phyloP scores from a whole-genome alignment of 169 alveolate genomes.

The Cryptosporidium canis region DNA sequence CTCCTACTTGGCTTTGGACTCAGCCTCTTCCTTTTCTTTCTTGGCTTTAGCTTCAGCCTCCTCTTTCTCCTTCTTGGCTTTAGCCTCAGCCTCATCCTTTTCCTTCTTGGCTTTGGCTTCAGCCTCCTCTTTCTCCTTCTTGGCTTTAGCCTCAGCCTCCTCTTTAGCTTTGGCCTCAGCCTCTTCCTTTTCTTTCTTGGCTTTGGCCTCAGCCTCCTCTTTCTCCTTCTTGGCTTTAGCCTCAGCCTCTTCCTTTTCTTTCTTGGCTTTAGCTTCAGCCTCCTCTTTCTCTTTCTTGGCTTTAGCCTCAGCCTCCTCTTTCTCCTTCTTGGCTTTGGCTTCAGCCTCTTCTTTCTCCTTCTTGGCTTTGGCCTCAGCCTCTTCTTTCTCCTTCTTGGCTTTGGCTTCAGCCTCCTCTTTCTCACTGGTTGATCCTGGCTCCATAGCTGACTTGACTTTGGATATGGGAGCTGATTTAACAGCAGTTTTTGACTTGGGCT shows the following conservation, averaged over 20 bases:
- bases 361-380: slow-evolving; percentile 27
- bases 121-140: slow-evolving; percentile 1
- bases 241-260: background rate
- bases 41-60: slow-evolving; percentile 25
- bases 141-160: slow-evolving; percentile 21
- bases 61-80: background rate
- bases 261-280: background rate
- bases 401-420: slow-evolving; percentile 22
- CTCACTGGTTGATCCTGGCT: background rate
- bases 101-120: slow-evolving; percentile 32
- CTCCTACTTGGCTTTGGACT: slow-evolving; percentile 2
- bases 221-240: slow-evolving; percentile 7
- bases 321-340: slow-evolving; percentile 9
- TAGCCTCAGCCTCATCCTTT: background rate
- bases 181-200: slow-evolving; percentile 14
- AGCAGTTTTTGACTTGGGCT: slow-evolving; percentile 29
- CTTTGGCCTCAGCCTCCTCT: slow-evolving; percentile 19
- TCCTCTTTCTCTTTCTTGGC: slow-evolving; percentile 40
- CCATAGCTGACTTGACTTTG: background rate
- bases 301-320: slow-evolving; percentile 20
- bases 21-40: background rate
- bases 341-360: slow-evolving; percentile 14
- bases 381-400: slow-evolving; percentile 3
- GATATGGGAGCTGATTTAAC: background rate
- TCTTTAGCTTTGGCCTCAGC: background rate